A percentile compares a stretch with the other conserved stretches of the same genome.
phyloP scores from a whole-genome alignment of 371 early-diverging fungal genomes.

The Saksenaea oblongispora region DNA sequence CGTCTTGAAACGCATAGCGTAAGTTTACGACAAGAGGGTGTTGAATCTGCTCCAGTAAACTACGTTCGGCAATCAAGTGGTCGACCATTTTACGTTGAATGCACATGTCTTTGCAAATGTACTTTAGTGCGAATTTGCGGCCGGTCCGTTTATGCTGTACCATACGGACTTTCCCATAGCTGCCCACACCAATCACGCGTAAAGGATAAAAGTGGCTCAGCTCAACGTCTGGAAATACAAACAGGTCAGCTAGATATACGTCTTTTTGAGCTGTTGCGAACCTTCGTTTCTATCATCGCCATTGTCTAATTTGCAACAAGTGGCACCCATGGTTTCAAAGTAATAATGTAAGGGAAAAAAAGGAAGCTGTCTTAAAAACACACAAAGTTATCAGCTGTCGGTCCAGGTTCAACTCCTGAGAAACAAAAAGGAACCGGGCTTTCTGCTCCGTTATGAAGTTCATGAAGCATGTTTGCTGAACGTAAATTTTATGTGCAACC shows the following conservation, averaged over 20 bases:
- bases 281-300: constrained; percentile 55
- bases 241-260: background rate
- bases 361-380: background rate
- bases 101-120: constrained; percentile 62
- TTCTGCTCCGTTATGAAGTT: background rate
- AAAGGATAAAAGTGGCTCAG: constrained; percentile 69
- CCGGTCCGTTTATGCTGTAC: constrained; percentile 82
- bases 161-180: constrained; percentile 82
- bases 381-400: background rate
- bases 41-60: constrained; percentile 53
- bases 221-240: constrained; percentile 25
- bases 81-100: constrained; percentile 59
- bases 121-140: constrained; percentile 60
- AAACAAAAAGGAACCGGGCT: constrained; percentile 3
- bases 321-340: constrained; percentile 47
- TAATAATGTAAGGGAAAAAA: background rate
- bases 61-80: constrained; percentile 62
- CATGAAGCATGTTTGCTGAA: background rate
- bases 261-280: constrained; percentile 13
- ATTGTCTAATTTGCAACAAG: constrained; percentile 54
- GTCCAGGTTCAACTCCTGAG: background rate
- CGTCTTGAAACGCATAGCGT: constrained; percentile 84
- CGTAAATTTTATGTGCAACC: background rate
- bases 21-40: constrained; percentile 66
- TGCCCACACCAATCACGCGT: constrained; percentile 74